phyloP scores from a whole-genome alignment of 495 filamentous ascomycete genomes.

The Daldinia bambusicola region DNA sequence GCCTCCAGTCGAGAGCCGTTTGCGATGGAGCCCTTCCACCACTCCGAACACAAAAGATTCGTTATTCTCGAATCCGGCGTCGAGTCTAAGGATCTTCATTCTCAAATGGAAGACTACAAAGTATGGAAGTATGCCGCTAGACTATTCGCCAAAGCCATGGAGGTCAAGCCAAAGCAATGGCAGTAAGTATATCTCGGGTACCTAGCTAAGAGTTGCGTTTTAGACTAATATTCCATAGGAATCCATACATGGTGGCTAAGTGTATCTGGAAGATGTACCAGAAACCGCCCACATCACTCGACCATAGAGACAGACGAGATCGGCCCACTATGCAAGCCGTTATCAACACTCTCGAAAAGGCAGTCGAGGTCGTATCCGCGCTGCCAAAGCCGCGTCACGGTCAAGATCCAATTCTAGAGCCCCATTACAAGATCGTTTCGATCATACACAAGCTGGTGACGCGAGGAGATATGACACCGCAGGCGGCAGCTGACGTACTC shows the following conservation, averaged over 20 bases:
- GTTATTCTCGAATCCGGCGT: slow-evolving; percentile 73
- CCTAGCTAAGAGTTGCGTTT: not conserved
- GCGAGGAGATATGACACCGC: slow-evolving; percentile 54
- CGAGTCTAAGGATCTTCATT: slow-evolving; percentile 77
- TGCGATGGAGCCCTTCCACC: slow-evolving; percentile 83
- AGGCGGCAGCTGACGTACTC: slow-evolving; percentile 57
- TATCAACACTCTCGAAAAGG: slow-evolving; percentile 67
- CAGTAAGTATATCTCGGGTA: slow-evolving; percentile 64
- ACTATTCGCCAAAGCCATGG: slow-evolving; percentile 80
- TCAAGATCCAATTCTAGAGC: slow-evolving; percentile 88
- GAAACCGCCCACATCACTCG: slow-evolving; percentile 64
- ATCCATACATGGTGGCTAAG: slow-evolving; percentile 91
- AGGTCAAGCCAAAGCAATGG: slow-evolving; percentile 83
- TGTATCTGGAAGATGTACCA: slow-evolving; percentile 94
- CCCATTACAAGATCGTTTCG: slow-evolving; percentile 94
- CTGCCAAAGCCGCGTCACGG: slow-evolving; percentile 83
- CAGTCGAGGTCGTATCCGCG: slow-evolving; percentile 69
- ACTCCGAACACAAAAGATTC: slow-evolving; percentile 78
- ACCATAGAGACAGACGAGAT: slow-evolving; percentile 54
- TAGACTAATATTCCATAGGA: slow-evolving; percentile 56
- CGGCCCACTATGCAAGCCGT: slow-evolving; percentile 68
- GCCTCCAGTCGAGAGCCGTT: slow-evolving; percentile 91
- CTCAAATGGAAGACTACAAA: slow-evolving; percentile 75
- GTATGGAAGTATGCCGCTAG: slow-evolving; percentile 87
- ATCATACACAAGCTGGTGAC: slow-evolving; percentile 83